Percentiles rank a stretch among this genome's conserved stretches.
Conservation (phyloP, 768 basidiomycete genomes). For the Tricholoma terreum region DNA sequence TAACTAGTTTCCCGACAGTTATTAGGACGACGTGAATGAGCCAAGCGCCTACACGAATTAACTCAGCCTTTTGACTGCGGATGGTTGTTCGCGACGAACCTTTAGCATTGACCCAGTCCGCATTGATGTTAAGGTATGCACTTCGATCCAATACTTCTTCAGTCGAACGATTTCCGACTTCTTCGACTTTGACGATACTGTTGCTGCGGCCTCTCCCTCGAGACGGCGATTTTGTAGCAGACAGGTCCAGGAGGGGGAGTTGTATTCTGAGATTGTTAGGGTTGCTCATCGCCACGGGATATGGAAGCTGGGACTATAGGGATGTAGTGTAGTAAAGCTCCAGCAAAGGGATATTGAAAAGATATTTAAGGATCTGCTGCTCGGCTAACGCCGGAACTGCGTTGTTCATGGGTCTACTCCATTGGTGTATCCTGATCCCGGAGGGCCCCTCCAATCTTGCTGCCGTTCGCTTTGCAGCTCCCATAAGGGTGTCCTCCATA, state of each 20-base stretch:
- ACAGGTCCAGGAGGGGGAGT: slow-evolving; percentile 48
- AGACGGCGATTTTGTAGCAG: slow-evolving; percentile 24
- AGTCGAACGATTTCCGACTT: slow-evolving; percentile 65
- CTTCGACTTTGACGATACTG: slow-evolving; percentile 83
- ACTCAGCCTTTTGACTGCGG: slow-evolving; percentile 2
- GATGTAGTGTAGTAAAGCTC: not conserved
- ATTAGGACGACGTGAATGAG: slow-evolving; percentile 95
- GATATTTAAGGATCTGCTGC: too few relatives aligned
- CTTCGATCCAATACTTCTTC: slow-evolving; percentile 80
- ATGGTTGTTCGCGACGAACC: slow-evolving; percentile 40
- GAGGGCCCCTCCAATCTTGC: slow-evolving; percentile 56
- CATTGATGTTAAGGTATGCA: slow-evolving; percentile 81
- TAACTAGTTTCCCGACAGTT: slow-evolving; percentile 81
- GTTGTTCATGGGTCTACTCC: slow-evolving; percentile 46
- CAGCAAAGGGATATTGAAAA: not conserved
- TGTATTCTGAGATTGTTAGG: slow-evolving; percentile 44
- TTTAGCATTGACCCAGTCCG: slow-evolving; percentile 93
- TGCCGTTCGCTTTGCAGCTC: slow-evolving; percentile 67
- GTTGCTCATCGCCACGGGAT: slow-evolving; percentile 40
- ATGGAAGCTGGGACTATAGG: not conserved
- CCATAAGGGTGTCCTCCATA: slow-evolving; percentile 65
- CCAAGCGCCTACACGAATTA: slow-evolving; percentile 79
- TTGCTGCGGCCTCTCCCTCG: slow-evolving; percentile 57
- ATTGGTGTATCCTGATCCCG: slow-evolving; percentile 66
- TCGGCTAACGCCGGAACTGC: not conserved